Base-by-base conservation (phyloP, 225 moss, liverwort and hornwort species). In the Pseudisothecium myosuroides region DNA sequence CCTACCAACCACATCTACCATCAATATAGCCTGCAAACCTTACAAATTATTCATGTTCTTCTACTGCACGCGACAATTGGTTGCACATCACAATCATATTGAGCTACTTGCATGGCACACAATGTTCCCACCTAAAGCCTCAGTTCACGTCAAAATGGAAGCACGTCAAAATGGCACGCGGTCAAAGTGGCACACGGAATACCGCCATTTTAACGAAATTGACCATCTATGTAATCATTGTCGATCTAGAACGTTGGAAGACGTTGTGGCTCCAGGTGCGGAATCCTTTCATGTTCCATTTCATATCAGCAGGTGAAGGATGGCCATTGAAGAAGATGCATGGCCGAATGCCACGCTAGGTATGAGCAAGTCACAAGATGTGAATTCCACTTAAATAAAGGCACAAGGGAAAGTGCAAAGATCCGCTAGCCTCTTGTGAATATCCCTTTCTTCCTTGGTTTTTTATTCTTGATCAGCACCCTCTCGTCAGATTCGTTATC, bases 361-460 rank as follows among this genome's bases (percentile, higher is more conserved):
- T n/a, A 8, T 34, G 32, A 55, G 34, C 77, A 63, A 81, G 77
- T 87, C 90, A 92, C 92, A 92, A 92, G 92, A 50, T 85, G 92
- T 90, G 89, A 90, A 47, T 26, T 34, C 21, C 77, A 78, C n/a
- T 54, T 23, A 16, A 6, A n/a, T n/a, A n/a, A 55, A 55, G 62
- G 41, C 17, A 32, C 27, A 54, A 43, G n/a, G 63, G 24, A 13
- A 74, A 63, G 82, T 7, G 63, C 45, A 61, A 39, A 17, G 62
- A 31, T 82, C 12, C 26, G 6, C 68, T 78, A 89, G 59, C 68
- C n/a, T 81, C 63, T 89, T 37, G 73, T 45, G 81, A 79, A 84
- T 5, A 81, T 17, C 20, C 89, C 62, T 36, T 81, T 89, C 73
- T 72, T 89, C 80, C n/a, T 50, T 16, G 74, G 65, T 47, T 72